phyloP scores from a whole-genome alignment of 345 rosid genomes.

The Melastoma malabathricum region DNA sequence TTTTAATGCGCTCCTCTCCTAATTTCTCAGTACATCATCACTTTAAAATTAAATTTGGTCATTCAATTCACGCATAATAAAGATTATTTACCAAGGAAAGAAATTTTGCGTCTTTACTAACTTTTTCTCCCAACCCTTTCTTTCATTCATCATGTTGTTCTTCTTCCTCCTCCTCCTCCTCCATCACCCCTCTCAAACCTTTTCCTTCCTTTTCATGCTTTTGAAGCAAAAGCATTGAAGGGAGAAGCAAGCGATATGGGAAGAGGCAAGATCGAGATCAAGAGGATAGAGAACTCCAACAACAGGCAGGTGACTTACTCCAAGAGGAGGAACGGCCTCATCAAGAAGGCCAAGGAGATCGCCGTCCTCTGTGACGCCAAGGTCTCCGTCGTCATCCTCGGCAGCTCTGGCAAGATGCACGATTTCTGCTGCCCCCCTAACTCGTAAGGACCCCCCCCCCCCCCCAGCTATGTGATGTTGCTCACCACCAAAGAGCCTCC shows the following conservation, averaged over 20 bases:
- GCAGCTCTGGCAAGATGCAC: conserved; percentile 33
- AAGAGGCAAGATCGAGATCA: conserved; percentile 40
- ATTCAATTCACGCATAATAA: too few relatives aligned
- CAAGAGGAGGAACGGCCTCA: conserved; percentile 35
- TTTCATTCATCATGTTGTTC: neutral
- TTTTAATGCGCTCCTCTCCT: too few relatives aligned
- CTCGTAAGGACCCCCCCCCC: conserved; percentile 15
- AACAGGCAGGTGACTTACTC: conserved; percentile 38
- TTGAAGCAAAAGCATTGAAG: neutral
- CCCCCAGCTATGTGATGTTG: neutral
- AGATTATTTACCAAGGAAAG: too few relatives aligned
- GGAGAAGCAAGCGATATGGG: conserved; percentile 16
- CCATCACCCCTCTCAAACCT: neutral
- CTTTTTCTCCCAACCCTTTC: neutral
- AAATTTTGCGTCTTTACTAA: too few relatives aligned
- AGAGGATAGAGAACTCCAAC: conserved; percentile 31
- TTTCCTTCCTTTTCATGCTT: neutral
- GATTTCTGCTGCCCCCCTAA: conserved; percentile 23
- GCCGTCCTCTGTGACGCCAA: conserved; percentile 33
- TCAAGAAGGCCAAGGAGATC: conserved; percentile 40
- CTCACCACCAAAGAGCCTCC: too few relatives aligned
- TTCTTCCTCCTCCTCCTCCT: neutral
- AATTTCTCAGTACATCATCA: too few relatives aligned
- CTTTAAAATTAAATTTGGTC: too few relatives aligned
- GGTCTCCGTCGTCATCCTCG: conserved; percentile 29